Evolutionary conservation across 768 basidiomycete genomes (phyloP), one percentile per base, ranked within the genome.

Genomic region (Mycena polygramma): DNA sequence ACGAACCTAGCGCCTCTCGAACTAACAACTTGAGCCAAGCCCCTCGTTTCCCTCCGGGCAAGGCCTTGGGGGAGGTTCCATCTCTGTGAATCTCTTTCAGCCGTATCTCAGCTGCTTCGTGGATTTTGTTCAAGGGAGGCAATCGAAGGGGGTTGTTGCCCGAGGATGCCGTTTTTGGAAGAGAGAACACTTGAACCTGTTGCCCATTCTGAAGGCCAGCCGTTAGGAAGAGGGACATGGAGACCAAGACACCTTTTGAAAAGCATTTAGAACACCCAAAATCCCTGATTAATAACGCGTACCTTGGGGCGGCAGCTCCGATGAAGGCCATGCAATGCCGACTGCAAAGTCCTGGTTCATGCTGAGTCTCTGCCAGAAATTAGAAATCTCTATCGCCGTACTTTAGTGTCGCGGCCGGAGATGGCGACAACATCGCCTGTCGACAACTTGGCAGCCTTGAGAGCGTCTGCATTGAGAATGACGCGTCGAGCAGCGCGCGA

Each of bases 271-370:
- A 41, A 41, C 11, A 41, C 10, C 41, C 2, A 41, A 15, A 41
- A 41, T 5, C 15, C 41, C 41, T 41, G 41, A 41, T 41, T 41
- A 10, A 41, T 41, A 13, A 63, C 69, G 84, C 90, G 75, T 78
- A 92, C 94, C 82, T 69, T 89, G 87, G 60, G 84, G 84, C 35
- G 88, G 77, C 63, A 91, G 63, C 10, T 92, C 91, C 53, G 85
- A 75, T 46, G 91, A 92, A n/a, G 93, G 93, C 94, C 94, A 95
- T 74, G 88, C 86, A 54, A 90, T 81, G 7, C 94, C 94, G 62
- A 94, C 82, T 15, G 90, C 88, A 78, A 91, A 90, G 52, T 84
- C 79, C 91, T 92, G 76, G 62, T 57, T 52, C 45, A 58, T 57
- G 59, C 37, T 46, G 26, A 37, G 24, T 20, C 43, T 49, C 24